Conservation (phyloP, 2,329 filamentous ascomycete species). For the Leptographium galeiforme region DNA sequence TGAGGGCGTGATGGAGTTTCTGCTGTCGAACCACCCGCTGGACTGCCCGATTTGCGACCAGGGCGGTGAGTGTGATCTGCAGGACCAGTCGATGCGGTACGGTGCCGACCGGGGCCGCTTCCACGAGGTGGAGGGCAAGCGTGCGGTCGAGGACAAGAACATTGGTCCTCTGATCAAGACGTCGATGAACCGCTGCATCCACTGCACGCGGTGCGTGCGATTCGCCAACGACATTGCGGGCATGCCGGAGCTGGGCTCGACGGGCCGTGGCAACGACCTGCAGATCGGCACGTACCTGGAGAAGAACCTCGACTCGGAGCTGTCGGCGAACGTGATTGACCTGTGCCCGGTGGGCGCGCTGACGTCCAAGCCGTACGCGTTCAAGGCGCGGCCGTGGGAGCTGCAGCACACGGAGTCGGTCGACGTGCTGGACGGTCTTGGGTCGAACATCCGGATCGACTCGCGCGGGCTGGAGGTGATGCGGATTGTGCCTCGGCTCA, state of each 20-base stretch:
- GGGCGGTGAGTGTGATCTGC: constrained; percentile 95
- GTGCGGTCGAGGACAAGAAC: constrained; percentile 98
- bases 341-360: constrained; percentile 94
- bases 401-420: constrained; percentile 92
- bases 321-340: constrained; percentile 96
- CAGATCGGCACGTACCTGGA: constrained; percentile 98
- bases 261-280: constrained; percentile 89
- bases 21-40: constrained; percentile 89
- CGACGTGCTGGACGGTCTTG: constrained; percentile 83
- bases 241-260: constrained; percentile 86
- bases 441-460: constrained; percentile 90
- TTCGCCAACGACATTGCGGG: constrained; percentile 97
- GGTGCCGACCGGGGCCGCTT: constrained; percentile 92
- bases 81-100: constrained; percentile 99
- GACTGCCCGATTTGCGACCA: constrained; percentile 98
- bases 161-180: constrained; percentile 97
- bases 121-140: constrained; percentile 90
- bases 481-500: constrained; percentile 82
- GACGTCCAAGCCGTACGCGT: constrained; percentile 94
- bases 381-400: constrained; percentile 94
- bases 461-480: constrained; percentile 90
- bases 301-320: constrained; percentile 80
- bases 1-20: constrained; percentile 98
- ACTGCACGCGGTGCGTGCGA: constrained; percentile 94
- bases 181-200: constrained; percentile 99